A percentile compares a stretch with the other conserved stretches of the same genome.
Conservation (phyloP, 306 rosid genomes). For the Boehmeria nivea region DNA sequence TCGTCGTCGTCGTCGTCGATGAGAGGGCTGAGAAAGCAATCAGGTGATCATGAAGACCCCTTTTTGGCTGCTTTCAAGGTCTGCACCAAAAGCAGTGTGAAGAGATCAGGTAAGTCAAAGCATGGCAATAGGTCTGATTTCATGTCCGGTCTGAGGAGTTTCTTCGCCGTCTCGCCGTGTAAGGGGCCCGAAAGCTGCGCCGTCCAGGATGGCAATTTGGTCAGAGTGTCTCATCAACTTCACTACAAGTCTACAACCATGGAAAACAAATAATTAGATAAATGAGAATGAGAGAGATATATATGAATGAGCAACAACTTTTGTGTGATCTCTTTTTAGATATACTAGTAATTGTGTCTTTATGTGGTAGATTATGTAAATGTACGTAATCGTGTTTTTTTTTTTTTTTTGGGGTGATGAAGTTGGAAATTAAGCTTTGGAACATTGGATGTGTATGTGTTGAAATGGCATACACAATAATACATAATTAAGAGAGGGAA, state of each 20-base stretch:
- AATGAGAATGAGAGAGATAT: conserved; percentile 13
- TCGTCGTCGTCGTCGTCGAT: conserved; percentile 10
- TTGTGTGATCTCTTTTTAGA: neutral
- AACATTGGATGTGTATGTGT: too few relatives aligned
- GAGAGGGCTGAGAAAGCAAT: conserved; percentile 37
- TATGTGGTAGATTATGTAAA: too few relatives aligned
- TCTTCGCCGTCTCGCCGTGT: conserved; percentile 41
- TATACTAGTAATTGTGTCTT: too few relatives aligned
- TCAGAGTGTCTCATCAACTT: conserved; percentile 32
- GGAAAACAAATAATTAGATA: too few relatives aligned
- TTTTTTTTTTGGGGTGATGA: too few relatives aligned
- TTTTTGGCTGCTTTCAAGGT: conserved; percentile 61
- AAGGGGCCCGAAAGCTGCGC: conserved; percentile 25
- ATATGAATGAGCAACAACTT: neutral
- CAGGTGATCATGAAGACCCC: conserved; percentile 55
- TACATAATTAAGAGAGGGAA: too few relatives aligned
- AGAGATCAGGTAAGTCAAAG: conserved; percentile 15
- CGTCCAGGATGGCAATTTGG: conserved; percentile 44
- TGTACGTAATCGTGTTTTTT: too few relatives aligned
- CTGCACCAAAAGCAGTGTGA: conserved; percentile 44
- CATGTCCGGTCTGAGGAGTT: conserved; percentile 23
- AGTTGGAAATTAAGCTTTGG: too few relatives aligned
- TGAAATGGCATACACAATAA: too few relatives aligned
- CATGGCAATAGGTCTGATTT: neutral
- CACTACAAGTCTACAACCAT: conserved; percentile 9